These are phyloP conservation scores for Fusarium equiseti DNA, from an alignment of 2,329 filamentous ascomycete genomes.

Conservation along the genomic window DNA sequence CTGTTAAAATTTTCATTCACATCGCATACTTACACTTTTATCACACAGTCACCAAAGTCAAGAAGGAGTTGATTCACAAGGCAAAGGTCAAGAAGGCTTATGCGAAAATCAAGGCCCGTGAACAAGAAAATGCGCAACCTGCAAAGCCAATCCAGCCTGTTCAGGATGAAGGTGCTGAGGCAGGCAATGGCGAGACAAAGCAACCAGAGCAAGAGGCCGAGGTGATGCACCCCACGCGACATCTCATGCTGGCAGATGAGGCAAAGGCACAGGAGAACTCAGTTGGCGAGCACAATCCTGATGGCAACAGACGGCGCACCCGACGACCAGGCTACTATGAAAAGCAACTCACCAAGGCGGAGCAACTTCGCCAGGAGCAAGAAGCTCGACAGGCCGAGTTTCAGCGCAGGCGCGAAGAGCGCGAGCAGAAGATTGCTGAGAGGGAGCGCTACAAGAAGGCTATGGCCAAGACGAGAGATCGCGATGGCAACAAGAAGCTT, in stretches of 20 bases:
- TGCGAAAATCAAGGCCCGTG: slow-evolving; percentile 79
- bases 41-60: slow-evolving; percentile 85
- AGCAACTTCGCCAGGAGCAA: slow-evolving; percentile 57
- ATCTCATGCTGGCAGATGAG: slow-evolving; percentile 57
- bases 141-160: slow-evolving; percentile 28
- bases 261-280: slow-evolving; percentile 52
- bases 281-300: slow-evolving; percentile 37
- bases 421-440: slow-evolving; percentile 73
- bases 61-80: slow-evolving; percentile 88
- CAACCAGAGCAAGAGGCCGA: slow-evolving; percentile 37
- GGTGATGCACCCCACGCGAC: slow-evolving; percentile 54
- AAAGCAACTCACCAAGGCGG: slow-evolving; percentile 68
- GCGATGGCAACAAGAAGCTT: slow-evolving; percentile 81
- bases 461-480: slow-evolving; percentile 80
- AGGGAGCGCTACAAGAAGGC: slow-evolving; percentile 74
- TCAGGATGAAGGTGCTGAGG: slow-evolving; percentile 37
- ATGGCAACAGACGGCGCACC: slow-evolving; percentile 53
- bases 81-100: slow-evolving; percentile 95
- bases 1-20: slow-evolving; percentile 35
- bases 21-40: slow-evolving; percentile 33
- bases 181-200: slow-evolving; percentile 29
- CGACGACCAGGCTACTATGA: slow-evolving; percentile 70
- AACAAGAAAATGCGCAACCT: slow-evolving; percentile 49
- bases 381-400: slow-evolving; percentile 59
- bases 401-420: slow-evolving; percentile 68